phyloP scores from a whole-genome alignment of 1,284 basidiomycete species.

The Paramarasmius palmivorus region DNA sequence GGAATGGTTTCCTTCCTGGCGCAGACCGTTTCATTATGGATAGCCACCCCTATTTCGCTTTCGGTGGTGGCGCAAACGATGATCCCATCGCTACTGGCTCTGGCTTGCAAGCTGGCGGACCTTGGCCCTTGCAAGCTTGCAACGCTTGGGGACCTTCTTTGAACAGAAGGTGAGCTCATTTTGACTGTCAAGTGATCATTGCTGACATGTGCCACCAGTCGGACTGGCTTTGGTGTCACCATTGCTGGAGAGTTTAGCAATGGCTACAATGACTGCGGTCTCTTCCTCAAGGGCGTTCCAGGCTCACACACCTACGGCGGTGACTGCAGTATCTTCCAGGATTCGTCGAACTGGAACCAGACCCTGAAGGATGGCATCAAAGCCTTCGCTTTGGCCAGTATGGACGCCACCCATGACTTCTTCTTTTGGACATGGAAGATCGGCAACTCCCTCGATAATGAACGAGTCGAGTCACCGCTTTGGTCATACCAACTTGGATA shows the following conservation, averaged over 20 bases:
- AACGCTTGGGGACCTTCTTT: conserved; percentile 50
- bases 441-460: conserved; percentile 62
- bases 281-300: conserved; percentile 64
- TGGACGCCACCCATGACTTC: conserved; percentile 59
- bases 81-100: conserved; percentile 40
- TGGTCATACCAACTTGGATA: conserved; percentile 87
- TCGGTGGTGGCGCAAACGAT: conserved; percentile 49
- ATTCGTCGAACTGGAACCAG: conserved; percentile 60
- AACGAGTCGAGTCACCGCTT: conserved; percentile 60
- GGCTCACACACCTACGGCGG: conserved; percentile 49
- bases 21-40: conserved; percentile 82
- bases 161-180: conserved; percentile 39
- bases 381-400: conserved; percentile 55
- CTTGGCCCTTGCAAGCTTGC: conserved; percentile 58
- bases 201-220: conserved; percentile 23
- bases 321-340: conserved; percentile 57
- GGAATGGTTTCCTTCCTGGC: conserved; percentile 72
- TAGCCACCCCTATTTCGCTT: conserved; percentile 77
- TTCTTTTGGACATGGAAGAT: conserved; percentile 83
- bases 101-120: conserved; percentile 43
- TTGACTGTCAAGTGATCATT: not conserved
- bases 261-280: conserved; percentile 66
- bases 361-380: conserved; percentile 58
- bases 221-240: conserved; percentile 60
- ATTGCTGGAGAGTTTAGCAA: conserved; percentile 72